Evolutionary conservation across 768 basidiomycete species (phyloP), one percentile per base, ranked within the genome.

Genomic region (Calocera viscosa): DNA sequence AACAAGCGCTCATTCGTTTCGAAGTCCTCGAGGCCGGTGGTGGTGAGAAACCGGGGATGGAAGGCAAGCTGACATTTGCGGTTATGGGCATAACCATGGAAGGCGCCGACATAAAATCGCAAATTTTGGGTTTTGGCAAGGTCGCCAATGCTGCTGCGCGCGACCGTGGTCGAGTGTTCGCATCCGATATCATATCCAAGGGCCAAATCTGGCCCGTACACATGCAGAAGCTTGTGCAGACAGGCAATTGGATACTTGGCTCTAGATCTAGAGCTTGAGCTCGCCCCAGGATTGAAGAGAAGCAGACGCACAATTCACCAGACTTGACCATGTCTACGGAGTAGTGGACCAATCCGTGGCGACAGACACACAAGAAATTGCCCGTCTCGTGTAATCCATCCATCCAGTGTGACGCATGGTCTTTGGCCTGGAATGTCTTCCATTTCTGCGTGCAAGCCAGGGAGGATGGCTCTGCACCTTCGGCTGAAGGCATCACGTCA

Each of bases 291-390:
- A 22, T 12, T 10, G 41, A 28, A 12, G 22, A 1, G 40, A 64
- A 47, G 40, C 11, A 41, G 34, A 81, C 82, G 75, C 71, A 83
- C 83, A 73, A 68, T 72, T 38, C 79, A 80, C 83, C 83, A 84
- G 83, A 77, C 7, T 49, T 39, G 7, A 78, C 53, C 76, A 79
- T 77, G 65, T 80, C 78, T 0, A 68, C 67, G 0, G 77, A 47
- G 63, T 70, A 71, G 0, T 76, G 66, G 1, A 75, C 67, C 0
- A 77, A 70, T 1, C 76, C 75, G 72, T 79, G 77, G 1, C 71
- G 69, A 67, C 79, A 80, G 11, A 73, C 72, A 67, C 69, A 65
- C 0, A 76, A 72, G 67, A 81, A 81, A 11, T 79, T 70, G 0
- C 80, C 78, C 0, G 76, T 74, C 71, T 80, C 76, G 0, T 75